Conservation (phyloP, 495 filamentous ascomycete species). For the Elaphomyces granulatus region DNA sequence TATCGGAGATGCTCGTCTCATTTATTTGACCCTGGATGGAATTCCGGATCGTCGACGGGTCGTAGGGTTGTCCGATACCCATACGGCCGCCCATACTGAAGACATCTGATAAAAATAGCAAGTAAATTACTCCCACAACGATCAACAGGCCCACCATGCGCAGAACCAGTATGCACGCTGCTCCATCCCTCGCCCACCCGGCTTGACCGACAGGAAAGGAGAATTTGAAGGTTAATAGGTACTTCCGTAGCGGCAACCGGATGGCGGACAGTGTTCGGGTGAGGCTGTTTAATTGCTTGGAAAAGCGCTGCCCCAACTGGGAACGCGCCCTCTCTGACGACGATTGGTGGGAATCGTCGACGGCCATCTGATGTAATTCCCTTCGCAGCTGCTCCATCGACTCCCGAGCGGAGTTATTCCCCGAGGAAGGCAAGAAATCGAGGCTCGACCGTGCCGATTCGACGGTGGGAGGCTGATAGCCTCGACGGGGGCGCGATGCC, state of each 20-base stretch:
- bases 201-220: slow-evolving; percentile 18
- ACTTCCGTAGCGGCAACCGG: slow-evolving; percentile 37
- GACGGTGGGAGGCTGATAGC: slow-evolving; percentile 62
- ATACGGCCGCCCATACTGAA: slow-evolving; percentile 40
- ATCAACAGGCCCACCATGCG: slow-evolving; percentile 61
- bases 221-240: slow-evolving; percentile 28
- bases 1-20: slow-evolving; percentile 53
- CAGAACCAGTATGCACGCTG: slow-evolving; percentile 43
- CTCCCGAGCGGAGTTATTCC: slow-evolving; percentile 25
- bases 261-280: slow-evolving; percentile 41
- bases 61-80: slow-evolving; percentile 30
- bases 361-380: slow-evolving; percentile 83
- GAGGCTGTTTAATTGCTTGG: slow-evolving; percentile 38
- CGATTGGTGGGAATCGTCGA: slow-evolving; percentile 51
- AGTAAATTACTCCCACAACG: slow-evolving; percentile 60
- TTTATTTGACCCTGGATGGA: slow-evolving; percentile 55
- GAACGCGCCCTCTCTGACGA: slow-evolving; percentile 19
- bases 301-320: slow-evolving; percentile 32
- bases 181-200: slow-evolving; percentile 21
- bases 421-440: slow-evolving; percentile 37
- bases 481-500: slow-evolving; percentile 20
- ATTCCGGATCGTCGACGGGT: slow-evolving; percentile 47
- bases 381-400: slow-evolving; percentile 50
- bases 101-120: slow-evolving; percentile 69
- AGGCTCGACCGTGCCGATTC: slow-evolving; percentile 52